phyloP scores from a whole-genome alignment of 371 early-diverging fungal genomes.

The Mucor irregularis region DNA sequence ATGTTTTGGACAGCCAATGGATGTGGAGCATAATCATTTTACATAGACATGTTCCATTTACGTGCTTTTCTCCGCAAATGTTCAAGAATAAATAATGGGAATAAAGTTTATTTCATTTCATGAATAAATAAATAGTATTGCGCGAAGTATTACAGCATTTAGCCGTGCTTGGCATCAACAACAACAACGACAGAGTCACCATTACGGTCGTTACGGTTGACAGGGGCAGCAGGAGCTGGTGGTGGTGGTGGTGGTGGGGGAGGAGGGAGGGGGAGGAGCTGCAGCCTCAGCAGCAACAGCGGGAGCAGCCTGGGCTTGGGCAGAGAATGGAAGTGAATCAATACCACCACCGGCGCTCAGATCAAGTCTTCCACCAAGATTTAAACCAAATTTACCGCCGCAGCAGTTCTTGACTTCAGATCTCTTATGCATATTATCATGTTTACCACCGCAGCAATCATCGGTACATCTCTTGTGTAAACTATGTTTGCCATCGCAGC shows the following conservation, averaged over 20 bases:
- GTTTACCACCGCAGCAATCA: not conserved
- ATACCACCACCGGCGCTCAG: not conserved
- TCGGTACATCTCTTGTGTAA: too few relatives aligned
- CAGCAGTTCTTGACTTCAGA: too few relatives aligned
- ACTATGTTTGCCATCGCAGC: not conserved
- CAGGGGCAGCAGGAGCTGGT: not conserved
- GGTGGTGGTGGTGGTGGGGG: not conserved
- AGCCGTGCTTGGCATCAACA: not conserved
- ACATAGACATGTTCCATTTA: not conserved
- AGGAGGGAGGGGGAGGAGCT: not conserved
- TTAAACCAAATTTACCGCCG: not conserved
- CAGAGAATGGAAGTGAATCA: not conserved
- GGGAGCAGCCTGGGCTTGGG: not conserved
- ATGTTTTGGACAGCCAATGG: constrained; percentile 30
- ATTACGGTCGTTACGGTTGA: not conserved
- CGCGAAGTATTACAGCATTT: too few relatives aligned
- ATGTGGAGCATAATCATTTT: constrained; percentile 18
- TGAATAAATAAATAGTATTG: not conserved
- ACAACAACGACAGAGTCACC: not conserved
- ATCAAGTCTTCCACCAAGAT: not conserved
- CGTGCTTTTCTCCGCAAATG: not conserved
- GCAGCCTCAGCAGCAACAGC: not conserved
- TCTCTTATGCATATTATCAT: too few relatives aligned
- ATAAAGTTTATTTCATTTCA: not conserved
- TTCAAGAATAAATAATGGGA: not conserved